Evolutionary conservation across 768 basidiomycete genomes (phyloP), one percentile per base, ranked within the genome.

Genomic region (Crepidotus variabilis): DNA sequence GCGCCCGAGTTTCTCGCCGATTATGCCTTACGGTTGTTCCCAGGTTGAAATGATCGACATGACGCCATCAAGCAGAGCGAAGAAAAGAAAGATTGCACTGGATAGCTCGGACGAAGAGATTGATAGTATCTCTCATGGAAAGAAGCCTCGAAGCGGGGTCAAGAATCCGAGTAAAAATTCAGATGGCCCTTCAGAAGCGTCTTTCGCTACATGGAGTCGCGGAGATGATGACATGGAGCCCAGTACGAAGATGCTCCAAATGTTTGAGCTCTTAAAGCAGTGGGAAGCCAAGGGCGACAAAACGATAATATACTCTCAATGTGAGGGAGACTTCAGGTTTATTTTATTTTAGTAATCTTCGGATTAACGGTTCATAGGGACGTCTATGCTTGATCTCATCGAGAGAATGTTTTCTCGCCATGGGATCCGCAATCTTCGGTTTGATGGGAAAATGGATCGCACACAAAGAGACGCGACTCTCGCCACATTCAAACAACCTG

Each of bases 301-400:
- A 75, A 82, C 81, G 3, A 88, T 89, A 33, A 75, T 79, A 43
- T 89, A 84, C 67, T 87, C 85, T 5, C 87, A 89, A 66, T 89
- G 86, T 86, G 56, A 50, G 80, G 65, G 18, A 16, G 16, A 20
- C 23, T 33, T 18, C 50, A 7, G 20, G 24, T 7, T 51, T 13
- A 54, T 14, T 24, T 16, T 20, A 32, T 43, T 14, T 48, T 13
- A 11, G 45, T 61, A 5, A 61, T 52, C 10, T 16, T 21, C 6
- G 13, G 39, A 28, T 10, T 28, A 28, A 43, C 14, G 52, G 52
- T n/a, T 45, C 21, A n/a, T 54, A 88, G 86, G 87, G 87, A 89
- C 87, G 0, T 84, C 84, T 0, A 86, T 87, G 82, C 77, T 89
- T 33, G 82, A 87, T 64, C 71, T 87, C 16, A 68, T 87, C 43